Base-by-base conservation (phyloP, 2,329 filamentous ascomycete species). In the Raffaelea albimanens region DNA sequence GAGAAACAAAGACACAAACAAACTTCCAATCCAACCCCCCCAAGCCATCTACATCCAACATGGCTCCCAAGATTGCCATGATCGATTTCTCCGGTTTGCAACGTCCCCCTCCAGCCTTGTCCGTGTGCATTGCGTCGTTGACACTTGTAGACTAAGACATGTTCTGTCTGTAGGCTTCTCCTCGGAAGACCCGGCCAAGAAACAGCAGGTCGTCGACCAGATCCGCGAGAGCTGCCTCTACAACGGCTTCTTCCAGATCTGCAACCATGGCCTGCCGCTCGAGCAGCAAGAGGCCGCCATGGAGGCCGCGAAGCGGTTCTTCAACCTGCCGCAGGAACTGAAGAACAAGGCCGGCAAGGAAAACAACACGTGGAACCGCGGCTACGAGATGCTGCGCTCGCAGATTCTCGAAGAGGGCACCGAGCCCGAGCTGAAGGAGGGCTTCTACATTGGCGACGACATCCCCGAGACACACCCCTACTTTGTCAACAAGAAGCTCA, bases 191-290 rank as follows among this genome's bases (percentile, higher is more conserved):
- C 9, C 44, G 14, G 34, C 36, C 11, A n/a, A 19, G 25, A 50
- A 48, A 31, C 29, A 51, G 38, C 33, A 41, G 13, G 45, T 54
- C 5, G 48, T 54, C 2, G 43, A 49, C 23, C 52, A 52, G 45
- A 51, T 54, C 43, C 62, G 67, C 5, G 53, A 60, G 25, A 67
- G 68, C 44, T 73, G 70, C 52, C 58, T 64, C 18, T 58, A 67
- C 61, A 53, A 73, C 63, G 73, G 74, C 4, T 77, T 77, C 59
- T 76, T 78, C 59, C 72, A 75, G 53, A 66, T 78, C 44, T 63
- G 63, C 8, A 68, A 69, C 8, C 73, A 78, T 54, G 61, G 65
- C 3, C 63, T 78, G 4, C 57, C 68, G 1, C 50, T 61, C 5
- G 49, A 55, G 4, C 57, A 71, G 16, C 72, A 71, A 52, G 52